phyloP scores from a whole-genome alignment of 495 filamentous ascomycete species.

The Neurospora sp. region DNA sequence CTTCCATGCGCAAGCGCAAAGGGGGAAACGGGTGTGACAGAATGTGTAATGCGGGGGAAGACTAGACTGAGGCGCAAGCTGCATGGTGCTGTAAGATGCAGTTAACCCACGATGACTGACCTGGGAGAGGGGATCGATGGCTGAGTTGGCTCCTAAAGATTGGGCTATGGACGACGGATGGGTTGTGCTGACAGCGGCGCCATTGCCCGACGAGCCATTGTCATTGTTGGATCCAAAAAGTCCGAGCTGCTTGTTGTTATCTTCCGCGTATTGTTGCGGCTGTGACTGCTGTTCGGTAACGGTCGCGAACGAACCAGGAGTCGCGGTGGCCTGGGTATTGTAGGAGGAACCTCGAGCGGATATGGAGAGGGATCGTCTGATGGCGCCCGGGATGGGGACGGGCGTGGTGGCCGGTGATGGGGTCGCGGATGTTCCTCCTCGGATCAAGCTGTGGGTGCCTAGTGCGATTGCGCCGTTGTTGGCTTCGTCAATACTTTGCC shows the following conservation, averaged over 20 bases:
- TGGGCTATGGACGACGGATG: not conserved
- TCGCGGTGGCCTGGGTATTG: not conserved
- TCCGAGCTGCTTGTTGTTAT: slow-evolving; percentile 14
- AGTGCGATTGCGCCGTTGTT: slow-evolving; percentile 5
- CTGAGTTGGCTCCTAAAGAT: slow-evolving; percentile 13
- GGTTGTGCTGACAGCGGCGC: not conserved
- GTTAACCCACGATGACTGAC: slow-evolving; percentile 16
- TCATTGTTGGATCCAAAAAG: not conserved
- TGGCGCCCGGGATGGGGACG: not conserved
- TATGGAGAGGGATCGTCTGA: not conserved
- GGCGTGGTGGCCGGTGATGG: not conserved
- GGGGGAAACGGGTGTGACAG: not conserved
- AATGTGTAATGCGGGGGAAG: not conserved
- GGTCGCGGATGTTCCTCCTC: not conserved
- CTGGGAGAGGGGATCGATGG: slow-evolving; percentile 38
- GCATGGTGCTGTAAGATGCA: not conserved
- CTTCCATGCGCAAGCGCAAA: not conserved
- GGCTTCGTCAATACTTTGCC: not conserved
- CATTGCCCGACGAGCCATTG: slow-evolving; percentile 1
- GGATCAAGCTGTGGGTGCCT: slow-evolving; percentile 4
- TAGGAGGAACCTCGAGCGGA: not conserved
- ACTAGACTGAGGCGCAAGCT: not conserved
- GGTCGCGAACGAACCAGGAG: not conserved
- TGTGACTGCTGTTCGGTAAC: not conserved
- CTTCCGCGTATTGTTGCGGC: slow-evolving; percentile 1